Evolutionary conservation across 2,329 filamentous ascomycete genomes (phyloP).

Genomic region (Arthrobotrys entomopaga): DNA sequence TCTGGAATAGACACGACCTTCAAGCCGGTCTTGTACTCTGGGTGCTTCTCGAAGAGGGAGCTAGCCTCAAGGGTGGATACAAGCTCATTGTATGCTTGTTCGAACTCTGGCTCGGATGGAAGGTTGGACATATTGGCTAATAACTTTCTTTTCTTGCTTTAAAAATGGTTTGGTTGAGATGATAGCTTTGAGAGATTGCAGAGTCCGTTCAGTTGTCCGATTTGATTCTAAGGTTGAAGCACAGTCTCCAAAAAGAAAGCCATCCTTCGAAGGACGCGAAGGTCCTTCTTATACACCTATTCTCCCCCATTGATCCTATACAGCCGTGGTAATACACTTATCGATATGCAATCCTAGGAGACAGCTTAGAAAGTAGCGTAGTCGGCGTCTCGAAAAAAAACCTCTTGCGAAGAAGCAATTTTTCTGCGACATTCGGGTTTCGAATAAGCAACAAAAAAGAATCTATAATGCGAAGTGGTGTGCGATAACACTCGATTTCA

Average conservation of each 20-base stretch:
- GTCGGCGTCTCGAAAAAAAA: constrained; percentile 51
- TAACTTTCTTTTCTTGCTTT: constrained; percentile 58
- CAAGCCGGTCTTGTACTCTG: constrained; percentile 92
- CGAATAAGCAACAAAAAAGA: constrained; percentile 23
- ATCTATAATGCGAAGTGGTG: constrained; percentile 14
- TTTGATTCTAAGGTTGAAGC: constrained; percentile 41
- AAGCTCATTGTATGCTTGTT: constrained; percentile 98
- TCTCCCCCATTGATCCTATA: constrained; percentile 13
- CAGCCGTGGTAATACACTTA: not conserved
- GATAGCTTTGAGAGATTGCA: not conserved
- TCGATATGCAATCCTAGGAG: constrained; percentile 7
- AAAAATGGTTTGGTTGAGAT: not conserved
- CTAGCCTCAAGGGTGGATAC: constrained; percentile 93
- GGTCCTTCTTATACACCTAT: constrained; percentile 46
- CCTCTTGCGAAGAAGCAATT: constrained; percentile 37
- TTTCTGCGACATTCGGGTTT: not conserved
- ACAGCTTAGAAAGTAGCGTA: constrained; percentile 1
- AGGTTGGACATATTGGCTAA: constrained; percentile 77
- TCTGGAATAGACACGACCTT: constrained; percentile 89
- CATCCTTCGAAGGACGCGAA: constrained; percentile 11
- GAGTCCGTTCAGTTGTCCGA: constrained; percentile 9
- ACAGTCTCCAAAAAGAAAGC: constrained; percentile 36
- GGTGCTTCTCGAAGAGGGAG: constrained; percentile 90
- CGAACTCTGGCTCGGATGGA: constrained; percentile 91
- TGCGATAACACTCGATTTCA: constrained; percentile 24